Evolutionary conservation across 1,284 basidiomycete genomes (phyloP).

Genomic region (Fomitopsis schrenkii): DNA sequence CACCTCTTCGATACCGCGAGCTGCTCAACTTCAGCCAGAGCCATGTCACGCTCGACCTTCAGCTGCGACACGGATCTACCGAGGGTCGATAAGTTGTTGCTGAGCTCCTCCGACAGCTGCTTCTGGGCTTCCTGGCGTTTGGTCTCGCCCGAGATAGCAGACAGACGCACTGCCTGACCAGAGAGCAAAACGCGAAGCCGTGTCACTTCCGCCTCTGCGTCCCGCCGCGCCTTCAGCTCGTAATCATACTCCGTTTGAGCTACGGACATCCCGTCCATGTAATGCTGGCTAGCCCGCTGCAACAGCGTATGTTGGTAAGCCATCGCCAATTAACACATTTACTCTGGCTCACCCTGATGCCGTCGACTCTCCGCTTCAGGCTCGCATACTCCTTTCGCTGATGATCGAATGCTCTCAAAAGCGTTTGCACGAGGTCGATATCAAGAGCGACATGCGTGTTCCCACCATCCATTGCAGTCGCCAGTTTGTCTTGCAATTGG

Average conservation of each 20-base stretch:
- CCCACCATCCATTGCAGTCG: slow-evolving; percentile 60
- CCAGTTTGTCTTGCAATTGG: slow-evolving; percentile 58
- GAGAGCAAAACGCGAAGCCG: slow-evolving; percentile 82
- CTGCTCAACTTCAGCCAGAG: slow-evolving; percentile 91
- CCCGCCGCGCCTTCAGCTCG: slow-evolving; percentile 82
- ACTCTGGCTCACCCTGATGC: slow-evolving; percentile 69
- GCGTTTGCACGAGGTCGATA: slow-evolving; percentile 67
- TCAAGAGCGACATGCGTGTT: slow-evolving; percentile 72
- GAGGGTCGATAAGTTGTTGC: slow-evolving; percentile 71
- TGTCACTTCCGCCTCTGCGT: slow-evolving; percentile 90
- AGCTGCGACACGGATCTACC: slow-evolving; percentile 87
- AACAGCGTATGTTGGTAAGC: background rate
- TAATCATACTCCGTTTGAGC: slow-evolving; percentile 93
- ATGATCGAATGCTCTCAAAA: slow-evolving; percentile 68
- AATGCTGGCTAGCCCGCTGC: slow-evolving; percentile 85
- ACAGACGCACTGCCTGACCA: slow-evolving; percentile 85
- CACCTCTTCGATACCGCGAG: slow-evolving; percentile 73
- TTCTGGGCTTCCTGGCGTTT: slow-evolving; percentile 76
- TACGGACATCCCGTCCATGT: slow-evolving; percentile 87
- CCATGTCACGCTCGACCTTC: slow-evolving; percentile 86
- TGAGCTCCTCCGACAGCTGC: slow-evolving; percentile 77
- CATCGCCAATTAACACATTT: no score
- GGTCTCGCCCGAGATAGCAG: slow-evolving; percentile 77
- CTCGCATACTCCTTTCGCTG: slow-evolving; percentile 60
- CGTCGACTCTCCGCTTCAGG: slow-evolving; percentile 78